These are phyloP conservation scores for Entelexis paramagnoliae DNA, from an alignment of 1,139 yeast genomes.

Conservation along the genomic window DNA sequence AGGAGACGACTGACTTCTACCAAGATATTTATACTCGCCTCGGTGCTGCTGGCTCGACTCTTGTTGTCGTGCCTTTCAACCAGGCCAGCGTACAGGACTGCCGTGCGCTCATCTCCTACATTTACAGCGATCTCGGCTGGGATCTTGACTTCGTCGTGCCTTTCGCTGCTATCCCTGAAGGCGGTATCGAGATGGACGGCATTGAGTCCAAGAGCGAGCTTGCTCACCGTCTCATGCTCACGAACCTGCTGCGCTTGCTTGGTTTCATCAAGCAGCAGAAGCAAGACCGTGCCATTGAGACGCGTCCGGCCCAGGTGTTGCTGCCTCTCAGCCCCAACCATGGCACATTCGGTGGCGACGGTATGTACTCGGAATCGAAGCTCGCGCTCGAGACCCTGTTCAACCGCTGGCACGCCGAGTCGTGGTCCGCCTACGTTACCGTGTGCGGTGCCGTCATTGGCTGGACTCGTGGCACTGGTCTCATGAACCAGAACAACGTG, in stretches of 20 bases:
- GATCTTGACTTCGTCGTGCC: slow-evolving; percentile 93
- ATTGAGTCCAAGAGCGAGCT: slow-evolving; percentile 93
- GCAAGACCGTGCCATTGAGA: slow-evolving; percentile 60
- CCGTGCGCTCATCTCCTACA: slow-evolving; percentile 70
- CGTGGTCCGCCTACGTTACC: slow-evolving; percentile 89
- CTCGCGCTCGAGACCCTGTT: slow-evolving; percentile 87
- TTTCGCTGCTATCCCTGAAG: slow-evolving; percentile 97
- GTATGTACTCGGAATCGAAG: slow-evolving; percentile 95
- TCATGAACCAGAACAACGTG: slow-evolving; percentile 93
- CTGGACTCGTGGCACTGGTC: slow-evolving; percentile 99
- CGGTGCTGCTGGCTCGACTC: slow-evolving; percentile 85
- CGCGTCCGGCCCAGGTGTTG: slow-evolving; percentile 96
- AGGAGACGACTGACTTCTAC: slow-evolving; percentile 88
- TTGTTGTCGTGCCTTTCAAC: slow-evolving; percentile 95
- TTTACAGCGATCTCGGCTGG: slow-evolving; percentile 77
- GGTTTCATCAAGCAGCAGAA: slow-evolving; percentile 85
- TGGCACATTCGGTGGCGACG: slow-evolving; percentile 97
- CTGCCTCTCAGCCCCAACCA: slow-evolving; percentile 97
- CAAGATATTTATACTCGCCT: slow-evolving; percentile 85
- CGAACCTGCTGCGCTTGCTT: slow-evolving; percentile 82
- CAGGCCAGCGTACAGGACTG: slow-evolving; percentile 96
- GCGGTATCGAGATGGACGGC: slow-evolving; percentile 87
- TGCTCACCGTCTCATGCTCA: slow-evolving; percentile 97
- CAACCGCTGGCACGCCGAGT: slow-evolving; percentile 98
- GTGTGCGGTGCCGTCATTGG: slow-evolving; percentile 97